Base-by-base conservation (phyloP, 306 rosid species). In the Prunus campanulata region DNA sequence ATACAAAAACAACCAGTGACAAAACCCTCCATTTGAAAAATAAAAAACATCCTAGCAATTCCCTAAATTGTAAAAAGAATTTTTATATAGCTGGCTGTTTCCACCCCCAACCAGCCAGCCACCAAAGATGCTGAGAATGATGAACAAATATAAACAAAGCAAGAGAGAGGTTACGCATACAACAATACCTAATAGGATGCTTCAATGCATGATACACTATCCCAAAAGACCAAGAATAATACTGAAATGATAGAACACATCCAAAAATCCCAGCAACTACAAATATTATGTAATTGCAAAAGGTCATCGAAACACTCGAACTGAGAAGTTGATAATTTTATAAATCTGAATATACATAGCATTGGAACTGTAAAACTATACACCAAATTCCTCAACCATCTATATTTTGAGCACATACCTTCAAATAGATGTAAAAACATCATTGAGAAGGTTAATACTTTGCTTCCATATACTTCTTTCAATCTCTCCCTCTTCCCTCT, bases 321-420 rank as follows among this genome's bases (percentile, higher is more conserved):
- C 42, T 20, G 29, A 55, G 14, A 13, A 13, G 67, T 39, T 39
- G 18, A 8, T 39, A 57, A 22, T 15, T 14, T 72, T n/a, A 24
- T 72, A 57, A 73, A 42, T 42, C 42, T 57, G 67, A 25, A 44
- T 57, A 57, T 57, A 59, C 67, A 72, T 16, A 29, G 42, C 66
- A 57, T 24, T 42, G n/a, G n/a, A 42, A 56, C 52, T 42, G 54
- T 42, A 56, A 19, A 56, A 65, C 74, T 66, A 24, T 72, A 55
- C 78, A 66, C 9, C 13, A 47, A 61, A 51, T 61, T 49, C 64
- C 20, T 62, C 29, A 30, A 71, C 46, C n/a, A 9, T 44, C 24
- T 11, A 46, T 50, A 27, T 77, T 56, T 57, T 30, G 20, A 50
- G 51, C 32, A 29, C 70, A n/a, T 46, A 52, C 71, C 78, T 72